Evolutionary conservation across 192 early-diverging fungal species (phyloP).

Genomic region (Coemansia sp.): DNA sequence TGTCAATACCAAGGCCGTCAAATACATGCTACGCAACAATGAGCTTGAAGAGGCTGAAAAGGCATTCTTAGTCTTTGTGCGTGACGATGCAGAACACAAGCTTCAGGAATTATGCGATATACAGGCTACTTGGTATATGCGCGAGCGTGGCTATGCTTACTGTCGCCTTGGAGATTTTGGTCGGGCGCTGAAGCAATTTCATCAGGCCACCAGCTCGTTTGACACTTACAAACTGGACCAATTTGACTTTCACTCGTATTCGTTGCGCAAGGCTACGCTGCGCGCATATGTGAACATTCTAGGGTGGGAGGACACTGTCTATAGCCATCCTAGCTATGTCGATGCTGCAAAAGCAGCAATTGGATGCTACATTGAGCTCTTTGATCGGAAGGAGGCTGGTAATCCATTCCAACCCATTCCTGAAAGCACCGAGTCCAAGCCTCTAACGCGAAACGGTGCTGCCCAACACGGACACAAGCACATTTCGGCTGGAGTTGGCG

Average conservation of each 20-base stretch:
- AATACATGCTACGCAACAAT: conserved; percentile 88
- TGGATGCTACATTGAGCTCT: conserved; percentile 54
- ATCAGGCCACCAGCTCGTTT: conserved; percentile 82
- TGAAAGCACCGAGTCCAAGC: conserved; percentile 15
- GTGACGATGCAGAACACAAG: conserved; percentile 62
- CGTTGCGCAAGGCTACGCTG: conserved; percentile 84
- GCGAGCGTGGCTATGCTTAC: conserved; percentile 74
- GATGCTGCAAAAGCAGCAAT: conserved; percentile 75
- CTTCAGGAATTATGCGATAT: conserved; percentile 82
- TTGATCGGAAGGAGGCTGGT: conserved; percentile 49
- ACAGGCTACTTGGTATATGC: conserved; percentile 91
- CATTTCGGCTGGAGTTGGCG: conserved; percentile 44
- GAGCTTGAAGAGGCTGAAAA: conserved; percentile 82
- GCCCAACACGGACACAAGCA: conserved; percentile 59
- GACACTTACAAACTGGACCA: conserved; percentile 84
- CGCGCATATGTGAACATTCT: conserved; percentile 83
- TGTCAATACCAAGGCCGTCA: conserved; percentile 89
- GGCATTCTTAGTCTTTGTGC: conserved; percentile 74
- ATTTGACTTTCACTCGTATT: conserved; percentile 96
- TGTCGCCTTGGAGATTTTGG: conserved; percentile 68
- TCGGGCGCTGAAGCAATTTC: conserved; percentile 83
- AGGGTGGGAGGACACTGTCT: conserved; percentile 73
- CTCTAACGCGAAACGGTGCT: conserved; percentile 53
- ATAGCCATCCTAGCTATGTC: conserved; percentile 68
- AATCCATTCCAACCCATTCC: conserved; percentile 36